phyloP scores from a whole-genome alignment of 345 rosid genomes.

The Salix brachista region DNA sequence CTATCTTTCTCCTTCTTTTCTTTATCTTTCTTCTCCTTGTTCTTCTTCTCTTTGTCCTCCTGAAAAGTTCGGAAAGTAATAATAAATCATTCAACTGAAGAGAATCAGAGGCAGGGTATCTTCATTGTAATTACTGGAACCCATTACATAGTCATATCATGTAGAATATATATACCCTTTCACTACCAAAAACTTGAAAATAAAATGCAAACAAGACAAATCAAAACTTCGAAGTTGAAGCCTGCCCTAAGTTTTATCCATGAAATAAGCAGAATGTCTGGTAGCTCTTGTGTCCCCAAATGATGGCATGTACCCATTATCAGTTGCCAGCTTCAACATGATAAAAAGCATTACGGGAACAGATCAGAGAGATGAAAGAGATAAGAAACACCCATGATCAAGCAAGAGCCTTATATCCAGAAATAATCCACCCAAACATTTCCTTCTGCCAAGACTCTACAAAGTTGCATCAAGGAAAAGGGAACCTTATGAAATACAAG shows the following conservation, averaged over 20 bases:
- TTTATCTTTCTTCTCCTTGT: constrained; percentile 50
- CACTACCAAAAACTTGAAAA: neutral
- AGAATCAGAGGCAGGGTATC: neutral
- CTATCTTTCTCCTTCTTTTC: constrained; percentile 54
- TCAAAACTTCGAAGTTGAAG: neutral
- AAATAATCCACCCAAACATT: neutral
- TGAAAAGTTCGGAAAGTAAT: constrained; percentile 15
- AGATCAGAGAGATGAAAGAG: neutral
- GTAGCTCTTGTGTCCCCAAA: neutral
- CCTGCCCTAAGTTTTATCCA: neutral
- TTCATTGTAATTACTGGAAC: neutral
- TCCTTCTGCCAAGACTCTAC: neutral
- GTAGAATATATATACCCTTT: neutral
- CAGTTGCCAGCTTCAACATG: neutral
- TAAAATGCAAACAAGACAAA: neutral
- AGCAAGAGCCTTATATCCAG: neutral
- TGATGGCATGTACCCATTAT: neutral
- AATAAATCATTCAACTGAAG: neutral
- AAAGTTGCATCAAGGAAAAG: neutral
- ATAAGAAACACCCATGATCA: neutral
- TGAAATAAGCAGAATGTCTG: neutral
- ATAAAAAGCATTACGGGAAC: neutral
- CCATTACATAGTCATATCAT: neutral
- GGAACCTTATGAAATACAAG: neutral
- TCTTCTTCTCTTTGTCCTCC: constrained; percentile 54